These are phyloP conservation scores for Scenedesmus sp. DNA, from an alignment of 163 green algal species.

Conservation along the genomic window DNA sequence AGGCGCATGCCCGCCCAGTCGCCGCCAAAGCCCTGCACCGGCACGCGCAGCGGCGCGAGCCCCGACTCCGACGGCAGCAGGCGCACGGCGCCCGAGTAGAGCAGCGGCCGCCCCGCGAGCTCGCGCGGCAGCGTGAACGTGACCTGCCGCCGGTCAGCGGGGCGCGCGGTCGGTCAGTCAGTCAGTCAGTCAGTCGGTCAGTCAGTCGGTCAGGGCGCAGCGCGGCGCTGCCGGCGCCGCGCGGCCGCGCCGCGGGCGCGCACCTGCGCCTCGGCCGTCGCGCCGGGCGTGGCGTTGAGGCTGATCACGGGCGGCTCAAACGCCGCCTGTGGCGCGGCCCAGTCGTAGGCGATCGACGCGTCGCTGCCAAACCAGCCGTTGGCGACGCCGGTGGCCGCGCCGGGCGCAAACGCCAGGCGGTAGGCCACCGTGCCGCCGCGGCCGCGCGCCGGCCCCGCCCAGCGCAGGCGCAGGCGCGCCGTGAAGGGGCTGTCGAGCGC, in stretches of 20 bases:
- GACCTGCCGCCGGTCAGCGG: constrained; percentile 10
- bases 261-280: background rate
- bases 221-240: too few relatives aligned
- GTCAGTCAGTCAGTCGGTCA: too few relatives aligned
- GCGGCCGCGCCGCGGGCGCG: background rate
- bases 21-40: constrained; percentile 21
- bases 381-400: background rate
- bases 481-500: background rate
- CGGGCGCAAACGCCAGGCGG: background rate
- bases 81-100: constrained; percentile 12
- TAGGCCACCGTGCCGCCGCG: background rate
- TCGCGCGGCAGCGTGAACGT: constrained; percentile 1
- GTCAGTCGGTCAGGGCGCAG: too few relatives aligned
- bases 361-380: constrained; percentile 17
- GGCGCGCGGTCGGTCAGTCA: too few relatives aligned
- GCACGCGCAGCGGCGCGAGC: background rate
- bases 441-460: background rate
- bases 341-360: background rate
- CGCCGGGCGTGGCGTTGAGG: background rate
- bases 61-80: background rate
- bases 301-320: background rate
- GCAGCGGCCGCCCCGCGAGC: constrained; percentile 4
- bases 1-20: too few relatives aligned
- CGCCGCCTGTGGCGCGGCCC: background rate
- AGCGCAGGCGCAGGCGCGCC: background rate